Evolutionary conservation across 2,329 filamentous ascomycete species (phyloP).

Genomic region (Aureobasidium namibiae): DNA sequence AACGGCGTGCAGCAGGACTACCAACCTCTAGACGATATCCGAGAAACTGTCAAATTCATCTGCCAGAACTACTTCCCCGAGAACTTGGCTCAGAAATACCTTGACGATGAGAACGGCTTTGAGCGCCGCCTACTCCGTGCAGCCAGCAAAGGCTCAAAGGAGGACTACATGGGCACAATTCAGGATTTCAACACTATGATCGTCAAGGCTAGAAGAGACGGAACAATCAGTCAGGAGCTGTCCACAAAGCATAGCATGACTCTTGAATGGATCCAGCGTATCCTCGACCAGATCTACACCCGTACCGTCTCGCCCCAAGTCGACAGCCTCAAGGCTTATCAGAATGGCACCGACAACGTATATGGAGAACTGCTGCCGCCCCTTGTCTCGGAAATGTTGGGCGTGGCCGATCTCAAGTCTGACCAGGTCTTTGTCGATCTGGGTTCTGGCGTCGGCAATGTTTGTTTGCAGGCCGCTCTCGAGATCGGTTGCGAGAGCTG

Average conservation of each 20-base stretch:
- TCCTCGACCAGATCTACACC: constrained; percentile 73
- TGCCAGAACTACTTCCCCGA: constrained; percentile 70
- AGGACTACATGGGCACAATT: constrained; percentile 65
- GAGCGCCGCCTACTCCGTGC: constrained; percentile 71
- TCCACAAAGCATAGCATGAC: constrained; percentile 60
- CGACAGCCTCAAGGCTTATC: constrained; percentile 73
- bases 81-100: constrained; percentile 58
- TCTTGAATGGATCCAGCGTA: constrained; percentile 60
- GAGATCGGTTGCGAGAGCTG: constrained; percentile 91
- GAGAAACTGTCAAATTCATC: constrained; percentile 49
- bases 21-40: constrained; percentile 53
- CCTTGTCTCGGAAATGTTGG: constrained; percentile 76
- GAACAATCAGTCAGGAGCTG: constrained; percentile 64
- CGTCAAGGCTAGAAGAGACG: constrained; percentile 55
- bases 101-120: constrained; percentile 64
- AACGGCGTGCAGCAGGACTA: constrained; percentile 59
- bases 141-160: constrained; percentile 51
- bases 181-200: constrained; percentile 70
- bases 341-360: constrained; percentile 84
- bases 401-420: constrained; percentile 68
- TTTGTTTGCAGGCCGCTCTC: constrained; percentile 85
- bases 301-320: constrained; percentile 87
- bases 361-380: constrained; percentile 87
- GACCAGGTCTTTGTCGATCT: constrained; percentile 87
- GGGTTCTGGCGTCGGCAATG: constrained; percentile 92